Base-by-base conservation (phyloP, 768 basidiomycete genomes). In the Suillus placidus region DNA sequence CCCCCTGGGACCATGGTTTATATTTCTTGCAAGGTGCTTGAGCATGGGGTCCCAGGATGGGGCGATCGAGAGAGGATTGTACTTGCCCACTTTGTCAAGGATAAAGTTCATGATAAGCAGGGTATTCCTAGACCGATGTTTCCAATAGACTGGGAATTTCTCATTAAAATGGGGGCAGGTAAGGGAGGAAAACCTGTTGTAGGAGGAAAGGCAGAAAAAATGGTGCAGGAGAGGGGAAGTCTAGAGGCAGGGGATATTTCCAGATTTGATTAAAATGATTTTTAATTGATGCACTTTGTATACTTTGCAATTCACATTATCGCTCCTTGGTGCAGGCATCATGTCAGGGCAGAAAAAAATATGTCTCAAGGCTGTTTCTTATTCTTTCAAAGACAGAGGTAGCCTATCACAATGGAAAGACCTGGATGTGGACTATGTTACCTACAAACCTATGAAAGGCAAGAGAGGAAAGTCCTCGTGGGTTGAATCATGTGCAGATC, bases 31-130 rank as follows among this genome's bases (percentile, higher is more conserved):
- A 45, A 37, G 40, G 35, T 65, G 4, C 40, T 60, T 0, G 35
- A 13, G 13, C 64, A 65, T 51, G 38, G 12, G 4, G 56, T 65
- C 4, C 57, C 57, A 30, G 2, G 18, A 6, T 60, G 60, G 38
- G 60, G 37, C 20, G 43, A 40, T 37, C 38, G n/a, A 8, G 60
- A 60, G 43, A 60, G 60, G 23, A 60, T 60, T 42, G 23, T 43
- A 13, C 42, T 60, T 10, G n/a, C 40, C 16, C 40, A 60, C 37
- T 40, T 34, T 37, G 60, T 60, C 38, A 60, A 60, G 23, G 58
- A 60, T 43, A 60, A 60, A 43, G 58, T 60, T 1, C 58, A 60
- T n/a, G 38, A 23, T 5, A 1, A 4, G 18, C 34, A 20, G 20
- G 4, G 3, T 37, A 16, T 47, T 45, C 60, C 42, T 34, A 40